These are phyloP conservation scores for Mycena filopes DNA, from an alignment of 768 basidiomycete species.

Conservation along the genomic window DNA sequence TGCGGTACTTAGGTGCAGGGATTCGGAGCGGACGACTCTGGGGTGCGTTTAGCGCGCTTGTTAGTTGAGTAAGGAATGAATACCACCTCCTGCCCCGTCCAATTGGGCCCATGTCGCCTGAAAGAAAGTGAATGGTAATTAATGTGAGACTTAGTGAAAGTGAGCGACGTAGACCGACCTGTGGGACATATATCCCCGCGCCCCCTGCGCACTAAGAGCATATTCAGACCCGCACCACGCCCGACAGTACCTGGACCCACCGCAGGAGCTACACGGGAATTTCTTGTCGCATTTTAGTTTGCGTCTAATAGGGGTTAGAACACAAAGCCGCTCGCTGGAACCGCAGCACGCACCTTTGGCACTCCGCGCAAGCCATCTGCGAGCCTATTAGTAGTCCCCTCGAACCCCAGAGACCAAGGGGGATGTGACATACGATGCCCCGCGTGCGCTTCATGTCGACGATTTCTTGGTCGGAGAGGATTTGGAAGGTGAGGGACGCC, in stretches of 20 bases:
- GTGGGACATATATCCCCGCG: conserved; percentile 13
- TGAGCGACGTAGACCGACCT: background rate
- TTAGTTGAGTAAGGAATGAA: background rate
- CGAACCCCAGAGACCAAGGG: background rate
- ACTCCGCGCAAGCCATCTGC: conserved; percentile 10
- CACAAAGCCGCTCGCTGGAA: background rate
- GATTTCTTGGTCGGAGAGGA: background rate
- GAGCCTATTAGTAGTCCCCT: too few relatives aligned
- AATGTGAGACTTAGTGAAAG: background rate
- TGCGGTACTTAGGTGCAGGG: background rate
- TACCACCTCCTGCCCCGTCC: conserved; percentile 3
- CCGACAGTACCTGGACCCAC: background rate
- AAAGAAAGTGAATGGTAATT: too few relatives aligned
- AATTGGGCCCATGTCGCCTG: conserved; percentile 7
- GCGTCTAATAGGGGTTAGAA: background rate
- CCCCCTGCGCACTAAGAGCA: background rate
- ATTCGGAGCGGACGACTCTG: conserved; percentile 17
- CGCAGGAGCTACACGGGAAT: conserved; percentile 6
- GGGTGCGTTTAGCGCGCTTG: too few relatives aligned
- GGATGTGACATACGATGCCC: background rate
- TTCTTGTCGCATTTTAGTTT: conserved; percentile 19
- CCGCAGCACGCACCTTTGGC: background rate
- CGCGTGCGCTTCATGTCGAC: background rate
- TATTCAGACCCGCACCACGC: background rate
- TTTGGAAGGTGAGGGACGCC: conserved; percentile 2